A percentile compares a stretch with the other conserved stretches of the same genome.
Evolutionary conservation across 169 alveolate genomes (phyloP).

Genomic region (Cryptosporidium bovis): DNA sequence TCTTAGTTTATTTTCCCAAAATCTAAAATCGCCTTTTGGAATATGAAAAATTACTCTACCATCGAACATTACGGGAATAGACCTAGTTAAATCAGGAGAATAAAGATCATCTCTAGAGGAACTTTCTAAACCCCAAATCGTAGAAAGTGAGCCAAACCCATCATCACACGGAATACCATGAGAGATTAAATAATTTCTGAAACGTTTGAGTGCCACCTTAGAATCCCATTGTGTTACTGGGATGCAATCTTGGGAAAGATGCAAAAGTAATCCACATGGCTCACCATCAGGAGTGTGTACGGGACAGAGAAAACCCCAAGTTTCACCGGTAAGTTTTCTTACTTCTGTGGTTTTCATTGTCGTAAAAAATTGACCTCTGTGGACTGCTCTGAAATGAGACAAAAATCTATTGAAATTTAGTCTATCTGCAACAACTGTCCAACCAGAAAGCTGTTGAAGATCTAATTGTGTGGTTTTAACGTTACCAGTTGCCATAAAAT

Average conservation of each 20-base stretch:
- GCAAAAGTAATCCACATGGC: slow-evolving; percentile 99
- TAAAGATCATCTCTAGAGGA: slow-evolving; percentile 83
- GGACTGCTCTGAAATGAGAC: slow-evolving; percentile 98
- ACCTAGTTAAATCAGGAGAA: slow-evolving; percentile 81
- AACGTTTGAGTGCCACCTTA: slow-evolving; percentile 31
- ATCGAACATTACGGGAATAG: slow-evolving; percentile 89
- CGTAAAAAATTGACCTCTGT: slow-evolving; percentile 98
- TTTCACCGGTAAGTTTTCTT: slow-evolving; percentile 98
- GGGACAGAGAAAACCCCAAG: slow-evolving; percentile 99
- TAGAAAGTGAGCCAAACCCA: slow-evolving; percentile 78
- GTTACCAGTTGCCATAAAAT: slow-evolving; percentile 97
- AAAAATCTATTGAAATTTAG: slow-evolving; percentile 95
- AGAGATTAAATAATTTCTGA: slow-evolving; percentile 35
- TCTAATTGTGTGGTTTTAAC: slow-evolving; percentile 88
- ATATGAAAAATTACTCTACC: slow-evolving; percentile 91
- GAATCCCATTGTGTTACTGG: slow-evolving; percentile 73
- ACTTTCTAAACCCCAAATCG: slow-evolving; percentile 83
- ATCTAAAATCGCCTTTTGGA: slow-evolving; percentile 74
- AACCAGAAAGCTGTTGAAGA: slow-evolving; percentile 95
- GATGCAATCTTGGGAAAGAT: slow-evolving; percentile 91
- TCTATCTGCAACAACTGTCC: slow-evolving; percentile 98
- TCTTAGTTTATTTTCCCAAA: slow-evolving; percentile 81
- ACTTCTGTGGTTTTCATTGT: slow-evolving; percentile 96
- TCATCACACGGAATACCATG: slow-evolving; percentile 76
- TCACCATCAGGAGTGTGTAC: slow-evolving; percentile 99